These are phyloP conservation scores for Viridothelium virens DNA, from an alignment of 495 filamentous ascomycete genomes.

Conservation along the genomic window DNA sequence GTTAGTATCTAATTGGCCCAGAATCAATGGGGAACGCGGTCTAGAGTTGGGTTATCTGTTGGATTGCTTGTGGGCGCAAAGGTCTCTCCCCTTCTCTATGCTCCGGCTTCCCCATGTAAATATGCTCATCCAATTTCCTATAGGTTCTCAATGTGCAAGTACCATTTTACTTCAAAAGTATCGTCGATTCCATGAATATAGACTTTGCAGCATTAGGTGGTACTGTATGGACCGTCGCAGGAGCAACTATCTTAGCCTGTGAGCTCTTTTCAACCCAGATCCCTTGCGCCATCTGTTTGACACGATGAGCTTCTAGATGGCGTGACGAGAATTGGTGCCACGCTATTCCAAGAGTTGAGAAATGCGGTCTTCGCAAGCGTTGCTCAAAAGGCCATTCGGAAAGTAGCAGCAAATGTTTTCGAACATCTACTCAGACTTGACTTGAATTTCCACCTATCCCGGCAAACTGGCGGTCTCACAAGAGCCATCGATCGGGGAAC, in stretches of 20 bases:
- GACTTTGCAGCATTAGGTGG: slow-evolving; percentile 76
- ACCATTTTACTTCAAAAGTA: slow-evolving; percentile 97
- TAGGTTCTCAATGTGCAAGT: slow-evolving; percentile 92
- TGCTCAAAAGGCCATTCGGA: slow-evolving; percentile 89
- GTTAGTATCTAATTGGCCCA: slow-evolving; percentile 27
- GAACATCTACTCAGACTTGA: slow-evolving; percentile 82
- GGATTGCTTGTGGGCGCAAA: slow-evolving; percentile 82
- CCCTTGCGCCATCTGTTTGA: not conserved
- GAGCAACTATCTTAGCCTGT: slow-evolving; percentile 85
- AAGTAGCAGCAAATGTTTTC: slow-evolving; percentile 86
- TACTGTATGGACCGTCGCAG: slow-evolving; percentile 80
- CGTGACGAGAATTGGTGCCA: slow-evolving; percentile 74
- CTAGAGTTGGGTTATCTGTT: slow-evolving; percentile 74
- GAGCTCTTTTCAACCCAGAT: slow-evolving; percentile 26
- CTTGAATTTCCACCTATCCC: slow-evolving; percentile 84
- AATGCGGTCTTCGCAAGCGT: slow-evolving; percentile 97
- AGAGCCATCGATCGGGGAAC: slow-evolving; percentile 94
- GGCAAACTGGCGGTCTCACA: slow-evolving; percentile 90
- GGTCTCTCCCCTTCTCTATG: slow-evolving; percentile 32
- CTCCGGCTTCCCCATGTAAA: not conserved
- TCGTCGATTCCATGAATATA: slow-evolving; percentile 94
- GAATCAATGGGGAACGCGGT: slow-evolving; percentile 71
- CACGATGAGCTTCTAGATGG: slow-evolving; percentile 51
- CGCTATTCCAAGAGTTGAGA: slow-evolving; percentile 79
- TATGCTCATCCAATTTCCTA: slow-evolving; percentile 20